These are phyloP conservation scores for Phytophthora meadii DNA, from an alignment of 352 stramenopile genomes.

Conservation along the genomic window DNA sequence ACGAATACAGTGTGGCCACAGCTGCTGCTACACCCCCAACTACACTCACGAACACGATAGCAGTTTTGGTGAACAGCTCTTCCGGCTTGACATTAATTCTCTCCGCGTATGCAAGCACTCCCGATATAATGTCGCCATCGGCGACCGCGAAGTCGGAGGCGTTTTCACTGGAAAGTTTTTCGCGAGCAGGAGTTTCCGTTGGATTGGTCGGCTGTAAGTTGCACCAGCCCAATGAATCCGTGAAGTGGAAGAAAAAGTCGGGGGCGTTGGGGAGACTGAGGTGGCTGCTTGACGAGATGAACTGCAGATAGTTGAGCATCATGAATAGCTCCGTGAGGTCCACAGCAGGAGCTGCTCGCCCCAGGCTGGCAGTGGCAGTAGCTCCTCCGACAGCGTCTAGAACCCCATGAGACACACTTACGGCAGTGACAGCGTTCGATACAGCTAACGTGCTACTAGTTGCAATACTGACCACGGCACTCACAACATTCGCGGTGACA, in stretches of 20 bases:
- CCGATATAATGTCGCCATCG: slow-evolving; percentile 79
- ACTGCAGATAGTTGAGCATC: slow-evolving; percentile 80
- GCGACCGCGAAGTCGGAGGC: slow-evolving; percentile 57
- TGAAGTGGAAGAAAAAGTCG: slow-evolving; percentile 71
- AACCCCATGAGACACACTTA: slow-evolving; percentile 35
- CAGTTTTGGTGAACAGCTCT: slow-evolving; percentile 77
- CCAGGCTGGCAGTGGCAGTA: slow-evolving; percentile 6
- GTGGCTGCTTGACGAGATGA: slow-evolving; percentile 70
- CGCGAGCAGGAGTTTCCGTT: slow-evolving; percentile 5
- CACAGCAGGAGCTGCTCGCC: slow-evolving; percentile 37
- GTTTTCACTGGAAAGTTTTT: slow-evolving; percentile 37
- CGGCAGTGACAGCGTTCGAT: slow-evolving; percentile 24
- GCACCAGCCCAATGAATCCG: slow-evolving; percentile 72
- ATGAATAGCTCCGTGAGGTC: slow-evolving; percentile 67
- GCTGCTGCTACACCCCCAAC: slow-evolving; percentile 63
- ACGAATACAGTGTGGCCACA: slow-evolving; percentile 63
- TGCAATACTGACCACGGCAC: slow-evolving; percentile 49
- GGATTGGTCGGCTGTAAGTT: slow-evolving; percentile 47
- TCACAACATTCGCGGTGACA: slow-evolving; percentile 60
- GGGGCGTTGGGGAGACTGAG: slow-evolving; percentile 64
- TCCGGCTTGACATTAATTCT: slow-evolving; percentile 70
- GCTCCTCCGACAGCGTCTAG: slow-evolving; percentile 28
- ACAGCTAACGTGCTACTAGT: slow-evolving; percentile 44
- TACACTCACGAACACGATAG: slow-evolving; percentile 67
- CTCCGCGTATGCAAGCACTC: slow-evolving; percentile 71